phyloP scores from a whole-genome alignment of 2,329 filamentous ascomycete genomes.

The Xylariales sp. region DNA sequence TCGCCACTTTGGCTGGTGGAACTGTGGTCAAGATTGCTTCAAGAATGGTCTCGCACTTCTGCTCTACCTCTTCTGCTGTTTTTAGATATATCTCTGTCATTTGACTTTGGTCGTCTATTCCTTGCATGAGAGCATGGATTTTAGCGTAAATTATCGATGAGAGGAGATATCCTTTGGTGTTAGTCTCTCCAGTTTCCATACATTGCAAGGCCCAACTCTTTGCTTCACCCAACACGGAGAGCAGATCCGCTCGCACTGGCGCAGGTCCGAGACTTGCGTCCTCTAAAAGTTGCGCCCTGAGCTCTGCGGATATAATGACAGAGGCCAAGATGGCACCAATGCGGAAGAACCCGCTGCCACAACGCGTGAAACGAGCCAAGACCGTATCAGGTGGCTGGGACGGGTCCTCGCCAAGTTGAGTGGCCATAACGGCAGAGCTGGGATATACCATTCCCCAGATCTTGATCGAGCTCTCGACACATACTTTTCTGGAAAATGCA shows the following conservation, averaged over 20 bases:
- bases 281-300: slow-evolving; percentile 32
- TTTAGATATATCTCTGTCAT: not conserved
- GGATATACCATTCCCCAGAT: slow-evolving; percentile 35
- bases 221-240: slow-evolving; percentile 33
- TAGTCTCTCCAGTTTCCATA: slow-evolving; percentile 48
- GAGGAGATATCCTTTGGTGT: slow-evolving; percentile 44
- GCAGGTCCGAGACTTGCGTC: slow-evolving; percentile 28
- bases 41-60: not conserved
- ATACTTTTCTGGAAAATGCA: slow-evolving; percentile 42
- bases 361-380: slow-evolving; percentile 29
- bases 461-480: slow-evolving; percentile 42
- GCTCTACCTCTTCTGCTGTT: not conserved
- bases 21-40: not conserved
- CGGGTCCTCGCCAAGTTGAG: slow-evolving; percentile 2
- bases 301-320: slow-evolving; percentile 31
- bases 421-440: slow-evolving; percentile 10
- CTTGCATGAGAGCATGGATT: not conserved
- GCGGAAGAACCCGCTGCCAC: slow-evolving; percentile 36
- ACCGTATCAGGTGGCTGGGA: slow-evolving; percentile 12
- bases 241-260: slow-evolving; percentile 31
- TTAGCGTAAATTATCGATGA: not conserved
- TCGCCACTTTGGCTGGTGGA: not conserved
- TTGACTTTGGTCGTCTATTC: not conserved
- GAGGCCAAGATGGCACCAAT: slow-evolving; percentile 24
- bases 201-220: slow-evolving; percentile 31